Base-by-base conservation (phyloP, 148 eudicot genomes). In the Gaultheria prostrata region DNA sequence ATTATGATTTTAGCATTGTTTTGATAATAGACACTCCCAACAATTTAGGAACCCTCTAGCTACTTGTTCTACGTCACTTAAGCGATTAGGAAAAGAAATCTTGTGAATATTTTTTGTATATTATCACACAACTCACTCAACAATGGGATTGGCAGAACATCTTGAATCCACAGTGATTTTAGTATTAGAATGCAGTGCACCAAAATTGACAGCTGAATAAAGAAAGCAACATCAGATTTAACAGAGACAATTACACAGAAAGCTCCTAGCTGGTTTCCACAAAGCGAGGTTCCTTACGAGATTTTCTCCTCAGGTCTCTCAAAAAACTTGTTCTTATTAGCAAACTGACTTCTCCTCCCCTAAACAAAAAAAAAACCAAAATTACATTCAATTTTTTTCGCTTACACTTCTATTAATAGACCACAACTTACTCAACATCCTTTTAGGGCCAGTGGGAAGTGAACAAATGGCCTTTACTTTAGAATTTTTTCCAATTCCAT, bases 371-470 rank as follows among this genome's bases (percentile, higher is more conserved):
- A 50, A 48, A 50, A 74, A 74, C 48, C 39, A 59, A 54, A 79
- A 54, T 24, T 28, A 24, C 83, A 78, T 21, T 84, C 87, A 91
- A 72, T 86, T 85, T 86, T 89, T 92, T 84, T 91, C 90, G 10
- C 71, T 85, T 73, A 85, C 88, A 86, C 78, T 85, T 87, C 86
- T 93, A 87, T 87, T 93, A 83, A 89, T 91, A 56, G 98, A 89
- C 91, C 94, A 91, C 79, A 95, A 85, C 91, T 90, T 95, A 87
- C 94, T 91, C 77, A 95, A 86, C 90, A 95, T 94, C 80, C 88
- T 86, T 82, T 94, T 95, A 10, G 98, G 98, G 4, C 90, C 87
- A 88, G 87, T 74, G 20, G 98, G 97, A 13, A 94, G 81, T 15
- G 92, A 67, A 77, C 93, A 92, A 11, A 92, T 75, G n/a, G 91